Base-by-base conservation (phyloP, 2,329 filamentous ascomycete genomes). In the Fusarium nygamai region DNA sequence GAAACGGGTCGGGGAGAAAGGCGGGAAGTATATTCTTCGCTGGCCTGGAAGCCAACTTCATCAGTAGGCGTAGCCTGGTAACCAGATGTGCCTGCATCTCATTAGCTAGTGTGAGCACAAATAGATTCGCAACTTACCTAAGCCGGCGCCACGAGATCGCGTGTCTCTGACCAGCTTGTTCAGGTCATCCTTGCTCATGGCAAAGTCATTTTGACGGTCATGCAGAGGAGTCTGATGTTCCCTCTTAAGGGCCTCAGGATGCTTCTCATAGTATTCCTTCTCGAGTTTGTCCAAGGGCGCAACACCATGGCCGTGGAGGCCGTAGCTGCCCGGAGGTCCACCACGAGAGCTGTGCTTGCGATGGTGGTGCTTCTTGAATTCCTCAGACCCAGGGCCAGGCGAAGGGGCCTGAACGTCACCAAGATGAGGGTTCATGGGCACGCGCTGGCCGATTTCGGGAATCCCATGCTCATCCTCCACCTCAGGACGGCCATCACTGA, bases 321-420 rank as follows among this genome's bases (percentile, higher is more conserved):
- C 95, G 79, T 98, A 98, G 85, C 95, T 98, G 66, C 94, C 96
- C 8, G 95, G 93, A 2, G 95, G 95, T 14, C 89, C 82, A 33
- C 90, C 88, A 43, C 91, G 86, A 41, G 92, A 93, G 81, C 94
- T 97, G 69, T 89, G 90, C 83, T 90, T 94, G 72, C 94, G 91
- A 61, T 88, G 85, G 79, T 95, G 93, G 70, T 91, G 83, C 74
- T 86, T 88, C 70, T 86, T 86, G 62, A 76, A 74, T 56, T 82
- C 82, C 8, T 83, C 81, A 9, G 83, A 77, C 50, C 83, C 82
- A 14, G 92, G 92, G 6, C 91, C 89, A 3, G 95, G 95, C 5
- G 95, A 96, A 6, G 96, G 96, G 20, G 96, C 96, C 84, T 99
- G 96, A 16, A 98, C 96, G 81, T 98, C 96, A 71, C 96, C 96